Base-by-base conservation (phyloP, 2,329 filamentous ascomycete genomes). In the Penicillium digitatum region DNA sequence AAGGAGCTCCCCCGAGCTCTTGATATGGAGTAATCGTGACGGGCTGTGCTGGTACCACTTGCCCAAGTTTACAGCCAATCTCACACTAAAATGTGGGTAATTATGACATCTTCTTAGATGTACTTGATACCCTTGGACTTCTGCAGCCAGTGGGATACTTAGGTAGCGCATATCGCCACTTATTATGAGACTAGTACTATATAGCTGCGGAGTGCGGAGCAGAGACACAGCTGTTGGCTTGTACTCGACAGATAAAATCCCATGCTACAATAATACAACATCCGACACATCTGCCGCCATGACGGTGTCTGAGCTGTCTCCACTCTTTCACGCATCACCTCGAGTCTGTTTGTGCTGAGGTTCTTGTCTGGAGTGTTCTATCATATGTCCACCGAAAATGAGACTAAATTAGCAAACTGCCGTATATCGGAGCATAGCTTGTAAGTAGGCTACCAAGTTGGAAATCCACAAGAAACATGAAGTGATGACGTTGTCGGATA, bases 101-200 rank as follows among this genome's bases (percentile, higher is more conserved):
- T 55, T 55, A 59, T 57, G 57, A 59, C 55, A 49, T 57, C 20
- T 39, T 39, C 24, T 6, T 14, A 16, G 32, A 29, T 35, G 57
- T 57, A 57, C 39, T 51, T 5, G n/a, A 7, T 53, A 56, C 52
- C n/a, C n/a, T 37, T 31, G 26, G 14, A 40, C 40, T 45, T 42
- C 38, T 40, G 40, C 35, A 22, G 3, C 5, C 18, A 7, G 26
- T 27, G 26, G 6, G 26, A 26, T 48, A 8, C 29, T 20, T 35
- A 14, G 18, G 9, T 47, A 46, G 20, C 14, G 20, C 26, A 18
- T 14, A 32, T 44, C 42, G 42, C 42, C 27, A 45, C 42, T 32
- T 44, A 22, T 16, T 24, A 45, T n/a, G 5, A 22, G 14, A 27
- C 38, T 27, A 29, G 20, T 22, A 32, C 29, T 32, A 32, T n/a